Conservation (phyloP, 2,329 filamentous ascomycete species). For the Sarocladium kiliense region DNA sequence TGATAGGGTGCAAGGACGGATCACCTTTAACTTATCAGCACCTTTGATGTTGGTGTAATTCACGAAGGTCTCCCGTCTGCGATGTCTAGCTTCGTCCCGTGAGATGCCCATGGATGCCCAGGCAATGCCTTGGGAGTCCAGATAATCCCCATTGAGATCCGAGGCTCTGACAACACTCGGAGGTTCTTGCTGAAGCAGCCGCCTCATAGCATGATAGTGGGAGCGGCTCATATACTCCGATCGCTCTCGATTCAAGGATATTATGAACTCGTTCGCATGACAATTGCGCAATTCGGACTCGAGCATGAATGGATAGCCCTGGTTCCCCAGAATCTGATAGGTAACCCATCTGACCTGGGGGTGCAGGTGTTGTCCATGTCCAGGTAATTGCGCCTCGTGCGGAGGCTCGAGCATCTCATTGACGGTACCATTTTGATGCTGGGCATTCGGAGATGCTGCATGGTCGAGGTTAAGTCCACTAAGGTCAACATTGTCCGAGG, state of each 20-base stretch:
- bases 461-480: background rate
- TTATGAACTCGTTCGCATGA: background rate
- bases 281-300: background rate
- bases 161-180: constrained; percentile 29
- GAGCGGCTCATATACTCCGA: background rate
- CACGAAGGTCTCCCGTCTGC: constrained; percentile 43
- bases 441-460: background rate
- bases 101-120: constrained; percentile 50
- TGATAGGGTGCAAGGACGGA: too few relatives aligned
- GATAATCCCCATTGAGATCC: constrained; percentile 50
- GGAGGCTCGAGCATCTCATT: too few relatives aligned
- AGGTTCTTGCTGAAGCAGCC: background rate
- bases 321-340: background rate
- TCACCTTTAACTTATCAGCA: constrained; percentile 30
- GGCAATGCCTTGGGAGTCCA: constrained; percentile 55
- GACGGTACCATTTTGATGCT: background rate
- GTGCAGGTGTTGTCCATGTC: too few relatives aligned
- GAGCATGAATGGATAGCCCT: background rate
- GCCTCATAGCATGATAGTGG: background rate
- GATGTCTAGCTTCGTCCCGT: constrained; percentile 41
- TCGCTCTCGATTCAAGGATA: background rate
- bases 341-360: too few relatives aligned
- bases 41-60: constrained; percentile 52
- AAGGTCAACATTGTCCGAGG: background rate
- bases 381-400: too few relatives aligned